phyloP scores from a whole-genome alignment of 2,329 filamentous ascomycete genomes.

The Phyllosticta citrichinensis region DNA sequence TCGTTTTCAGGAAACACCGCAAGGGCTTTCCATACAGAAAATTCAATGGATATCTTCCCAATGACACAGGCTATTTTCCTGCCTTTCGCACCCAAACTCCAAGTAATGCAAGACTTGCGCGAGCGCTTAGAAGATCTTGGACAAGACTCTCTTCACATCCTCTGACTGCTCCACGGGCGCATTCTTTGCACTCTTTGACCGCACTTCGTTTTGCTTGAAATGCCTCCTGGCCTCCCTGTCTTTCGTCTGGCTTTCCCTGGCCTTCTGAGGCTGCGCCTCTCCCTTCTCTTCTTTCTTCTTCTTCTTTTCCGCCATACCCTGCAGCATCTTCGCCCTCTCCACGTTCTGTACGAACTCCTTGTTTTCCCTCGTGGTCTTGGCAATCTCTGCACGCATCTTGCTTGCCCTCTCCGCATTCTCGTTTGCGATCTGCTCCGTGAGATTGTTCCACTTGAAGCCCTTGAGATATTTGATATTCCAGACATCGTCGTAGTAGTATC shows the following conservation, averaged over 20 bases:
- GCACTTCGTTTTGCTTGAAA: slow-evolving; percentile 58
- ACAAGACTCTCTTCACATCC: slow-evolving; percentile 24
- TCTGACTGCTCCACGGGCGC: slow-evolving; percentile 9
- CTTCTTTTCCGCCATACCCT: slow-evolving; percentile 51
- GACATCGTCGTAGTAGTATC: slow-evolving; percentile 75
- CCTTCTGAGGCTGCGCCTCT: slow-evolving; percentile 12
- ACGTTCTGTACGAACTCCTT: slow-evolving; percentile 72
- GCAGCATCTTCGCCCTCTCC: slow-evolving; percentile 68
- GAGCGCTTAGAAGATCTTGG: slow-evolving; percentile 24
- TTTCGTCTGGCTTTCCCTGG: slow-evolving; percentile 33
- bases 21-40: background rate
- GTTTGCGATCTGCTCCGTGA: slow-evolving; percentile 67
- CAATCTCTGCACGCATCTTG: slow-evolving; percentile 68
- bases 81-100: background rate
- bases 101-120: background rate
- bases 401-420: slow-evolving; percentile 73
- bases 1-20: too few species aligned
- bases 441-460: slow-evolving; percentile 68
- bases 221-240: slow-evolving; percentile 31
- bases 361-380: slow-evolving; percentile 66
- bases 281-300: slow-evolving; percentile 41
- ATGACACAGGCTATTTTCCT: background rate
- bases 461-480: slow-evolving; percentile 77
- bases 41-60: slow-evolving; percentile 1
- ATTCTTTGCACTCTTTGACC: slow-evolving; percentile 34